A percentile compares a stretch with the other conserved stretches of the same genome.
Evolutionary conservation across 495 filamentous ascomycete species (phyloP).

Genomic region (Lepidopterella palustris): DNA sequence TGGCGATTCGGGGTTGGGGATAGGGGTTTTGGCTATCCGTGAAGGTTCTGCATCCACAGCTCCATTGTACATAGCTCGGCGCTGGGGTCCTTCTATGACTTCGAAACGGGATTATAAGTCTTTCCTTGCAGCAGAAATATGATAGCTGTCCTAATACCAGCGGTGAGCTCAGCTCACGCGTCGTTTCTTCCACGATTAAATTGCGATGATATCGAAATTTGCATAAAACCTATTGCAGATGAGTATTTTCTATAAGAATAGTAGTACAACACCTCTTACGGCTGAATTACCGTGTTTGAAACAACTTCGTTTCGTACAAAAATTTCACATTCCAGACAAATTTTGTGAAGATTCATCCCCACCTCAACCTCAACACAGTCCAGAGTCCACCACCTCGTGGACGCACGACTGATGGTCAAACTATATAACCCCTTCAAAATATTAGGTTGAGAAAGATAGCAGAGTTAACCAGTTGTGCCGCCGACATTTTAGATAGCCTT

Average conservation of each 20-base stretch:
- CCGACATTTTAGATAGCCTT: no score
- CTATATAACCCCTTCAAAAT: no score
- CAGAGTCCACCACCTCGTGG: no score
- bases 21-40: not conserved
- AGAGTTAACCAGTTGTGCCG: not conserved
- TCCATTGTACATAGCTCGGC: conserved; percentile 23
- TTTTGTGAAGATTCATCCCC: not conserved
- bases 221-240: not conserved
- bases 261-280: not conserved
- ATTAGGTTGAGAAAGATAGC: no score
- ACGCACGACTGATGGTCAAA: no score
- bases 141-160: not conserved
- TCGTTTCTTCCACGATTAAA: not conserved
- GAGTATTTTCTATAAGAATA: not conserved
- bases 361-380: no score
- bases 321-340: not conserved
- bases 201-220: not conserved
- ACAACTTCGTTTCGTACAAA: no score
- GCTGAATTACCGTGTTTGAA: not conserved
- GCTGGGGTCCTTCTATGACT: conserved; percentile 16
- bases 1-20: not conserved
- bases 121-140: not conserved
- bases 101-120: not conserved
- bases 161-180: not conserved
- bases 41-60: conserved; percentile 24